A percentile compares a stretch with the other conserved stretches of the same genome.
These are phyloP conservation scores for Leonotis leonurus DNA, from an alignment of 257 asterid species.

Conservation along the genomic window DNA sequence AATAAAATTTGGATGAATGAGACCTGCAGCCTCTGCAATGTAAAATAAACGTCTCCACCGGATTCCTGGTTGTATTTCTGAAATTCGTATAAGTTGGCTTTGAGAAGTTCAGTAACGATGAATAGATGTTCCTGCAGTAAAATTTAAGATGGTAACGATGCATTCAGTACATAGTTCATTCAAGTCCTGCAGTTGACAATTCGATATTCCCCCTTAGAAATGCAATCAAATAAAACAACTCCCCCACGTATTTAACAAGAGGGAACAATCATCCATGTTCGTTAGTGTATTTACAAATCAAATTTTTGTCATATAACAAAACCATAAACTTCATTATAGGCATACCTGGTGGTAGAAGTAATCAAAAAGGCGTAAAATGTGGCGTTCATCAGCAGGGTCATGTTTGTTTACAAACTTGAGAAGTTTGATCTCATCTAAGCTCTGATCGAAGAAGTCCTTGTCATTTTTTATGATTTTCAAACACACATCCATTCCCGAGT, in stretches of 20 bases:
- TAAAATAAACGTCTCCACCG: slow-evolving; percentile 74
- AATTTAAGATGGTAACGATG: neutral
- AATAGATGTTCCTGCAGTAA: slow-evolving; percentile 85
- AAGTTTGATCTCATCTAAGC: slow-evolving; percentile 94
- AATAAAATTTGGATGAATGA: neutral
- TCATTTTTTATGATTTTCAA: slow-evolving; percentile 91
- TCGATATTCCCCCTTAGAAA: neutral
- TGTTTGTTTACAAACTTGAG: slow-evolving; percentile 86
- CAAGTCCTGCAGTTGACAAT: neutral
- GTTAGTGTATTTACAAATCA: neutral
- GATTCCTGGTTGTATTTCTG: slow-evolving; percentile 83
- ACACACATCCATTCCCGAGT: slow-evolving; percentile 75
- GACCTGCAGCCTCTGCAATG: slow-evolving; percentile 81
- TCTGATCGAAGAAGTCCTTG: slow-evolving; percentile 95
- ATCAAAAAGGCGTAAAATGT: slow-evolving; percentile 82
- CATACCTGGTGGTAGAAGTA: slow-evolving; percentile 91
- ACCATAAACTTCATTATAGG: neutral
- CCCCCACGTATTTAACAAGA: no score
- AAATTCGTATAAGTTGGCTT: slow-evolving; percentile 84
- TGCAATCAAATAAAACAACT: no score
- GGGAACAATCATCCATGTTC: no score
- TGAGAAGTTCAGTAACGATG: slow-evolving; percentile 91
- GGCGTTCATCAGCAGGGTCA: slow-evolving; percentile 75
- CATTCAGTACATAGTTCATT: neutral
- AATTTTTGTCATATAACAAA: neutral